phyloP scores from a whole-genome alignment of 108 stramenopile species.

The Nitzschia putrida region DNA sequence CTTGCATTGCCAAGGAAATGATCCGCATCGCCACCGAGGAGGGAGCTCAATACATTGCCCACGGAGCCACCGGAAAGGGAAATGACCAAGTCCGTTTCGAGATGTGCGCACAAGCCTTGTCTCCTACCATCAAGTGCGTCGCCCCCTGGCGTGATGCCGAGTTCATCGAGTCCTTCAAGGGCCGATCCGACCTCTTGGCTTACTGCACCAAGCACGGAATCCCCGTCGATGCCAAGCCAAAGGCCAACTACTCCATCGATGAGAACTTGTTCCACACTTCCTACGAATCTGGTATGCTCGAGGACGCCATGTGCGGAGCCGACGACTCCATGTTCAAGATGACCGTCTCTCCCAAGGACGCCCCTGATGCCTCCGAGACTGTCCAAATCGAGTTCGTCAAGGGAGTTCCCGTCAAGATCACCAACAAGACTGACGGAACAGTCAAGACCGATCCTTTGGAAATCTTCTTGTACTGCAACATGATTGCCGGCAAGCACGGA shows the following conservation, averaged over 20 bases:
- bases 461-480: slow-evolving; percentile 95
- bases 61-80: slow-evolving; percentile 99
- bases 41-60: slow-evolving; percentile 89
- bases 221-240: slow-evolving; percentile 95
- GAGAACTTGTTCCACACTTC: slow-evolving; percentile 98
- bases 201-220: slow-evolving; percentile 96
- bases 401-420: slow-evolving; percentile 96
- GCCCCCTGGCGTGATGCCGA: slow-evolving; percentile 98
- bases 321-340: slow-evolving; percentile 94
- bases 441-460: slow-evolving; percentile 91
- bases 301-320: slow-evolving; percentile 82
- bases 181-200: slow-evolving; percentile 91
- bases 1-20: slow-evolving; percentile 98
- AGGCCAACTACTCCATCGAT: slow-evolving; percentile 96
- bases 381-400: slow-evolving; percentile 88
- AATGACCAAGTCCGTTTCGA: slow-evolving; percentile 99
- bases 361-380: slow-evolving; percentile 76
- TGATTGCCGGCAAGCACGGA: slow-evolving; percentile 95
- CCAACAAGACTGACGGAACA: slow-evolving; percentile 85
- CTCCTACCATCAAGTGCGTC: slow-evolving; percentile 91
- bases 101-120: slow-evolving; percentile 97
- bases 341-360: slow-evolving; percentile 88
- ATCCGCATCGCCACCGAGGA: slow-evolving; percentile 94
- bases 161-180: slow-evolving; percentile 93
- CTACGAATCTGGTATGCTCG: slow-evolving; percentile 95